These are phyloP conservation scores for Talaromyces funiculosus DNA, from an alignment of 2,329 filamentous ascomycete species.

Conservation along the genomic window DNA sequence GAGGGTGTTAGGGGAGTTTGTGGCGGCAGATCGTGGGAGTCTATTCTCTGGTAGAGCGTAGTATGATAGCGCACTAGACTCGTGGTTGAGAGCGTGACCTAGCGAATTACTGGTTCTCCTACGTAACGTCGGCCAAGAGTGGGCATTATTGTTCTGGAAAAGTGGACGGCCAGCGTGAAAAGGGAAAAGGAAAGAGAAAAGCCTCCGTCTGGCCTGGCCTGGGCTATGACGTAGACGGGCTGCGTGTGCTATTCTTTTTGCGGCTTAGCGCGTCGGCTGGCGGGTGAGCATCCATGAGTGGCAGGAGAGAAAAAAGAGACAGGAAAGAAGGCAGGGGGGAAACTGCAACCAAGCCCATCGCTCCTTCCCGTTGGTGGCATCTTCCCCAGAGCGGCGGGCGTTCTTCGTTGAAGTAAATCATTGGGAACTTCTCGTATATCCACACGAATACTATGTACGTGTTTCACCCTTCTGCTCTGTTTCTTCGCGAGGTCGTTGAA, in stretches of 20 bases:
- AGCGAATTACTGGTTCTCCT: neutral
- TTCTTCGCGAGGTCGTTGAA: neutral
- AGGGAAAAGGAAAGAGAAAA: neutral
- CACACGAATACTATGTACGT: no score
- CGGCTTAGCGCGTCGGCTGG: neutral
- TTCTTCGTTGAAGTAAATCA: neutral
- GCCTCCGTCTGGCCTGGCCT: conserved; percentile 1
- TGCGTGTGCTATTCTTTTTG: neutral
- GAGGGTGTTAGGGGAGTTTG: neutral
- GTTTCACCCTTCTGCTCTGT: neutral
- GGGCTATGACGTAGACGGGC: conserved; percentile 11
- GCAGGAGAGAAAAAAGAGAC: no score
- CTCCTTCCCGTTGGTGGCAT: neutral
- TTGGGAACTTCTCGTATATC: no score
- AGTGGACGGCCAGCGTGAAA: neutral
- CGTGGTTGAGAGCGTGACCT: neutral
- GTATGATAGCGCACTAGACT: neutral
- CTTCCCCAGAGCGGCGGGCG: neutral
- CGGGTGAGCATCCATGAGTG: neutral
- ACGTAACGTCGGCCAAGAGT: neutral
- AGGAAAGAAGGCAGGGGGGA: neutral
- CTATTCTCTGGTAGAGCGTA: neutral
- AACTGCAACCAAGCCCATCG: neutral
- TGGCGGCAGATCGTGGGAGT: conserved; percentile 3
- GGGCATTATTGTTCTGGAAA: no score